A percentile compares a stretch with the other conserved stretches of the same genome.
phyloP scores from a whole-genome alignment of 2,329 filamentous ascomycete genomes.

The Mariannaea sp. region DNA sequence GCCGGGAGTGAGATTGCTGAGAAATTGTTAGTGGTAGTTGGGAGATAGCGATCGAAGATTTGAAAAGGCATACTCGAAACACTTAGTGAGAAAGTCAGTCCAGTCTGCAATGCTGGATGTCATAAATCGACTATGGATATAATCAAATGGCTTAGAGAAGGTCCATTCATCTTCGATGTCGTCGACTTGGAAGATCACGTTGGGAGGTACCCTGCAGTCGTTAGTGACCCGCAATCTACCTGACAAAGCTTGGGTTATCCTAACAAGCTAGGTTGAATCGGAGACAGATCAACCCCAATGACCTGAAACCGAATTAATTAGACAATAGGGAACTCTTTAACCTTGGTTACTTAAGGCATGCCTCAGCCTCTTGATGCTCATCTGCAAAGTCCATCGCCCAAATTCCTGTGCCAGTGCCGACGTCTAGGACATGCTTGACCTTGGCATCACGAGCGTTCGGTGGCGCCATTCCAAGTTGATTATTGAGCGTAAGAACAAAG shows the following conservation, averaged over 20 bases:
- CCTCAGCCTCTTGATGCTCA: constrained; percentile 1
- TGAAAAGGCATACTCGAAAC: not conserved
- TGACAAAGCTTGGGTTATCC: not conserved
- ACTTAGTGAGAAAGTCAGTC: not conserved
- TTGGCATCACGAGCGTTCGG: not conserved
- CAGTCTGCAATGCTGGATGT: constrained; percentile 5
- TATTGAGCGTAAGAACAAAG: not conserved
- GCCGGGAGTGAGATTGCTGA: constrained; percentile 20
- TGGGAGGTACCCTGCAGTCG: constrained; percentile 6
- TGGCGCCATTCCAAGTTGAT: not conserved
- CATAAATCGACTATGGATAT: constrained; percentile 15
- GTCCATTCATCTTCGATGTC: constrained; percentile 17
- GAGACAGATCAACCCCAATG: constrained; percentile 1
- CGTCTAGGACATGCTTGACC: not conserved
- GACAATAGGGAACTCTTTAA: no score
- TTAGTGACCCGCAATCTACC: not conserved
- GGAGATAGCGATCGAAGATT: rapidly evolving
- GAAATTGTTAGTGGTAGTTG: not conserved
- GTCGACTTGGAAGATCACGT: constrained; percentile 13
- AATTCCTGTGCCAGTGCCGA: not conserved
- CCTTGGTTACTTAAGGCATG: no score
- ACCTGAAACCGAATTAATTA: not conserved
- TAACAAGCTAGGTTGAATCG: constrained; percentile 3
- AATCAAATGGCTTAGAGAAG: constrained; percentile 7
- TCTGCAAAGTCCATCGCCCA: constrained; percentile 8